Evolutionary conservation across 2,329 filamentous ascomycete genomes (phyloP), one percentile per base, ranked within the genome.

Genomic region (Neopestalotiopsis sp.): DNA sequence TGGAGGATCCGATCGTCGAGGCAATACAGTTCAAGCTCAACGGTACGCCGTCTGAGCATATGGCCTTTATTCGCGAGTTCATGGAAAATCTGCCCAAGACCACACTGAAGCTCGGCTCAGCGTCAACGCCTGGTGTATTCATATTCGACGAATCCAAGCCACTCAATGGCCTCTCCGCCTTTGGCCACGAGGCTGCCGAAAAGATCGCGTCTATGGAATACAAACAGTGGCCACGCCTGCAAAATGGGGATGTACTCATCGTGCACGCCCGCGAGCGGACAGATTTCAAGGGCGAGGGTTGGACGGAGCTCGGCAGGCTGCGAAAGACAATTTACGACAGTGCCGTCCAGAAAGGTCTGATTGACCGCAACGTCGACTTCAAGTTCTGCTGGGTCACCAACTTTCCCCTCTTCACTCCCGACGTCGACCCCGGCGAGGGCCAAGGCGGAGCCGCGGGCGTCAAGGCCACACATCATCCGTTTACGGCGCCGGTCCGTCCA

Each of bases 401-500:
- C 70, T 99, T 99, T 77, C 96, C 96, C 13, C 89, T 99, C 75
- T 99, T 99, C 82, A 94, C 94, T 1, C 93, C 91, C 0, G 84
- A 87, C 13, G 83, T 75, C 5, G 75, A 70, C 1, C 84, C 71
- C 4, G 82, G 92, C 61, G 92, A 93, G 0, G 94, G 94, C 1
- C 95, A 98, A 81, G 94, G 93, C 66, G 94, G 94, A 20, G 80
- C 85, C 1, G 90, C 94, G 0, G 94, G 95, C 4, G 90, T 98
- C 75, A 90, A 91, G 10, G 91, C 95, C 0, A 97, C 95, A 0
- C 96, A 99, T 77, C 96, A 99, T 78, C 96, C 96, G 0, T 99
- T 99, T 81, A 99, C 96, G 0, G 93, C 96, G 0, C 96, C 96
- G 0, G 89, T 93, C 45, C 89, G 89, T 0, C 80, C 86, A 0